Conservation (phyloP, 305 asterid genomes). For the Fraxinus nigra region DNA sequence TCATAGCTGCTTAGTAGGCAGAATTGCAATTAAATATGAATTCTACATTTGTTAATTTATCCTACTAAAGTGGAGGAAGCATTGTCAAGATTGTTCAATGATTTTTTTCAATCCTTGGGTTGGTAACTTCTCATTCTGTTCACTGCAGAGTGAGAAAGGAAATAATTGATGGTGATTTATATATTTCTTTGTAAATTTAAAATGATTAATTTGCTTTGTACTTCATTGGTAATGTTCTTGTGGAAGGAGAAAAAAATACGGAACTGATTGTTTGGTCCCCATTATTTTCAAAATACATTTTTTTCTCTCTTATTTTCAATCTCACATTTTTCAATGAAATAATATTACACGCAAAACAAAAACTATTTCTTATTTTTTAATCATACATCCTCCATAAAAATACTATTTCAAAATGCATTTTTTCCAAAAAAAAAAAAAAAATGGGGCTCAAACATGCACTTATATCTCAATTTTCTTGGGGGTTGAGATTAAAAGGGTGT, state of each 20-base stretch:
- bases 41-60: background rate
- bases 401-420: no score
- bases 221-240: background rate
- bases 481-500: background rate
- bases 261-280: background rate
- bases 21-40: background rate
- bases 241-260: background rate
- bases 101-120: background rate
- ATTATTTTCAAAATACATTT: no score
- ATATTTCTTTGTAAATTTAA: background rate
- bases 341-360: no score
- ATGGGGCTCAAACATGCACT: background rate
- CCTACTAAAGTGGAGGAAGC: background rate
- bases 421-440: no score
- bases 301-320: no score
- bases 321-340: no score
- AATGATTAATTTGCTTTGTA: background rate
- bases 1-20: background rate
- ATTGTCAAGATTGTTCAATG: background rate
- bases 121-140: background rate
- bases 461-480: background rate
- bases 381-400: no score
- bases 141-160: background rate
- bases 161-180: background rate
- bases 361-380: no score